phyloP scores from a whole-genome alignment of 1,284 basidiomycete species.

The Schizopora paradoxa region DNA sequence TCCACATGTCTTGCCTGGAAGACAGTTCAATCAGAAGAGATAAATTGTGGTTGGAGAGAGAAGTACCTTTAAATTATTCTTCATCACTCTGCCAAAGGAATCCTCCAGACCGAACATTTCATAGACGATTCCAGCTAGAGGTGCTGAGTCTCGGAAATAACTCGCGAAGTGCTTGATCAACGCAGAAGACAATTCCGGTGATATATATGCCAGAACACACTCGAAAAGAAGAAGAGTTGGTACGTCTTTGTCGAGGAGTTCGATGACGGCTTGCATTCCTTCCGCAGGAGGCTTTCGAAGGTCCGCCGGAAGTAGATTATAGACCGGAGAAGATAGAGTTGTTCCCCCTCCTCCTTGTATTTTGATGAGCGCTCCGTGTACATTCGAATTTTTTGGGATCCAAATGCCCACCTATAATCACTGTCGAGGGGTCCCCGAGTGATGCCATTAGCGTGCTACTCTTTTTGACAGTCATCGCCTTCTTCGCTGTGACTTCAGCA shows the following conservation, averaged over 20 bases:
- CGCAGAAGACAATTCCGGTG: conserved; percentile 47
- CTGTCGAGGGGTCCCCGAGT: conserved; percentile 44
- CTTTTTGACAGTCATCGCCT: conserved; percentile 78
- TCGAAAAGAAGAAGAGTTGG: conserved; percentile 87
- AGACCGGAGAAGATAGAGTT: conserved; percentile 56
- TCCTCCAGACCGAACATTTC: conserved; percentile 89
- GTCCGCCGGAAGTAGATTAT: conserved; percentile 74
- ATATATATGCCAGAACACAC: conserved; percentile 90
- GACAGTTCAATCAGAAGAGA: background rate
- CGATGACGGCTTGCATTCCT: conserved; percentile 23
- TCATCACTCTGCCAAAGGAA: conserved; percentile 84
- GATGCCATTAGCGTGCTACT: conserved; percentile 52
- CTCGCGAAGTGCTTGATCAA: conserved; percentile 75
- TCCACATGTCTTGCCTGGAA: conserved; percentile 64
- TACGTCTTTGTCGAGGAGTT: conserved; percentile 52
- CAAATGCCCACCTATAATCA: conserved; percentile 38
- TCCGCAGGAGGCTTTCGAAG: conserved; percentile 48
- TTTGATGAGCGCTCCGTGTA: no score
- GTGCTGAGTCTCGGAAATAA: conserved; percentile 36
- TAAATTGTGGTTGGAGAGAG: conserved; percentile 1
- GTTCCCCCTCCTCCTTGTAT: conserved; percentile 60
- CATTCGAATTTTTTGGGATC: no score
- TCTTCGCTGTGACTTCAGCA: conserved; percentile 74
- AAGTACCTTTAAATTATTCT: conserved; percentile 72
- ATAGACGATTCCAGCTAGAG: conserved; percentile 66